phyloP scores from a whole-genome alignment of 1,284 basidiomycete genomes.

The Austroboletus novae-zelandiae region DNA sequence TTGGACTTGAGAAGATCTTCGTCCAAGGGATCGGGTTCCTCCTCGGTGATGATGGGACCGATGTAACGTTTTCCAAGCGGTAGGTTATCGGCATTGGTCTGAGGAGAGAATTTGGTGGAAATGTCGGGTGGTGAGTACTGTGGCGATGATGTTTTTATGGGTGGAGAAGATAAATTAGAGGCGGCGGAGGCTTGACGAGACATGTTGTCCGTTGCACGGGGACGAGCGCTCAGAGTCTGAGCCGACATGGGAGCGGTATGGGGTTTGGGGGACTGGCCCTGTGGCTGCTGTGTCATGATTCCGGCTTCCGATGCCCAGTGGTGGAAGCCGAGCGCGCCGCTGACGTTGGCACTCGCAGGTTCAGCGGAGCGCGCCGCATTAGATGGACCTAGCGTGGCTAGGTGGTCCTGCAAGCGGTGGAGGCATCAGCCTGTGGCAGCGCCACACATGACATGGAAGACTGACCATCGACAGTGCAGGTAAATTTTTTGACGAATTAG shows the following conservation, averaged over 20 bases:
- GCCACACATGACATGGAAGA: background rate
- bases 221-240: constrained; percentile 16
- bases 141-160: constrained; percentile 23
- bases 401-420: constrained; percentile 21
- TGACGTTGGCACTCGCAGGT: constrained; percentile 7
- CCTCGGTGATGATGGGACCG: constrained; percentile 45
- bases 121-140: constrained; percentile 24
- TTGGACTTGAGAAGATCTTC: constrained; percentile 29
- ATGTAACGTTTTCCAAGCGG: constrained; percentile 40
- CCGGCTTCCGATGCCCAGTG: constrained; percentile 32
- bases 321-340: constrained; percentile 25
- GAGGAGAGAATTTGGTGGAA: constrained; percentile 26
- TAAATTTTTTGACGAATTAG: constrained; percentile 26
- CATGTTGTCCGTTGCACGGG: constrained; percentile 29
- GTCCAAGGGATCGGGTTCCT: constrained; percentile 36
- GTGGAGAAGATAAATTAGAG: constrained; percentile 22
- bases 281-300: constrained; percentile 22
- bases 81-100: constrained; percentile 15
- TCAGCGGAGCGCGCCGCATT: constrained; percentile 23
- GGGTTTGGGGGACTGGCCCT: constrained; percentile 12
- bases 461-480: constrained; percentile 33
- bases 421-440: constrained; percentile 9
- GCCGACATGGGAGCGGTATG: constrained; percentile 2
- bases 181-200: constrained; percentile 29
- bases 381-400: constrained; percentile 28